Percentiles rank a stretch among this genome's conserved stretches.
phyloP scores from a whole-genome alignment of 306 rosid species.

The Lathyrus tuberosus region DNA sequence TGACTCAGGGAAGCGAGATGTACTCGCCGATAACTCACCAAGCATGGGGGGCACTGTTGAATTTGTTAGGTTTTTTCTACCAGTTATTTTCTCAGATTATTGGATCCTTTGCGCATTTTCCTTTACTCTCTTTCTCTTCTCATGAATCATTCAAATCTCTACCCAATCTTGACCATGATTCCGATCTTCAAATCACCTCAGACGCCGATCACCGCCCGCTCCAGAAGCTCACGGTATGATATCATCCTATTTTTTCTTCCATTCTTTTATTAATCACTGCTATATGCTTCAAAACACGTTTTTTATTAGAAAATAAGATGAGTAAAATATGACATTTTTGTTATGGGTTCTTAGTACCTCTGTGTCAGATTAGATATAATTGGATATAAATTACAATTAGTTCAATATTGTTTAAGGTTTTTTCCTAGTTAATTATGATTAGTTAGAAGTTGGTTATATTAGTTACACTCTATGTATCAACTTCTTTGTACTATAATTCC shows the following conservation, averaged over 20 bases:
- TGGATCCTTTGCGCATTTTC: slow-evolving; percentile 69
- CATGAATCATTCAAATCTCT: slow-evolving; percentile 65
- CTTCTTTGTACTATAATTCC: too few species aligned
- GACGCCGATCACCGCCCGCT: slow-evolving; percentile 23
- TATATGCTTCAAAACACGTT: too few species aligned
- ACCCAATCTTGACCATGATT: slow-evolving; percentile 62
- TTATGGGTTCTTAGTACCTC: background rate
- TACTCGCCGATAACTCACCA: slow-evolving; percentile 61
- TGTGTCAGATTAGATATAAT: too few species aligned
- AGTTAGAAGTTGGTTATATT: too few species aligned
- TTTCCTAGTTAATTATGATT: too few species aligned
- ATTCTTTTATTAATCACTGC: too few species aligned
- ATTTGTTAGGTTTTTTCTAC: slow-evolving; percentile 73
- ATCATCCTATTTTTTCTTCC: background rate
- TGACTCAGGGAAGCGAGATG: slow-evolving; percentile 75
- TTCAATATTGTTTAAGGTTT: too few species aligned
- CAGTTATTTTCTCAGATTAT: slow-evolving; percentile 78
- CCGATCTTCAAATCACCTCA: slow-evolving; percentile 48
- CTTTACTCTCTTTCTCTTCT: slow-evolving; percentile 69
- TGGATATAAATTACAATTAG: too few species aligned
- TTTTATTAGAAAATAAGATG: too few species aligned
- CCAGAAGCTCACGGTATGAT: slow-evolving; percentile 66
- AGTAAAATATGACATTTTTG: too few species aligned
- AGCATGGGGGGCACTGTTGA: slow-evolving; percentile 72
- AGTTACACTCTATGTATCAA: too few species aligned